Base-by-base conservation (phyloP, 306 rosid species). In the Cucurbita argyrosperma region DNA sequence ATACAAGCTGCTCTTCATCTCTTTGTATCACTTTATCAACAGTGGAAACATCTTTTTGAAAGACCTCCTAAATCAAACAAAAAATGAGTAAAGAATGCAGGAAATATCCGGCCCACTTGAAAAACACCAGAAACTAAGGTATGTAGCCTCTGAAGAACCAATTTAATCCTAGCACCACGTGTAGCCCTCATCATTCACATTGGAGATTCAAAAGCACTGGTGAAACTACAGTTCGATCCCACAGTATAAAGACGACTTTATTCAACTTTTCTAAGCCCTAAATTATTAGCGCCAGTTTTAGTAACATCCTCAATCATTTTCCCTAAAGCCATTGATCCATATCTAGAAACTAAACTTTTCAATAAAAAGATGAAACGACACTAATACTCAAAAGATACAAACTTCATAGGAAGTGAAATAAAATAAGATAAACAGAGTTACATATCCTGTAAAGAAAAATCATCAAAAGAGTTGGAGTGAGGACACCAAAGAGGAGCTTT, bases 41-140 rank as follows among this genome's bases (percentile, higher is more conserved):
- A 64, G 76, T 42, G 80, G 50, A 79, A 51, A 71, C 52, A 72
- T 86, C 86, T 60, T 78, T 72, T 81, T 68, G 84, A 78, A 74
- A 59, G 55, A 80, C 76, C 67, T 85, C 87, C 81, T 82, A 72
- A 79, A 62, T 55, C 65, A 83, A 72, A 23, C 51, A 76, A 58
- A 74, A 61, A 80, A 74, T n/a, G 78, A 50, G 64, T 23, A 9
- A 57, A 45, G 64, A 75, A 52, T 52, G 49, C 39, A 76, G 12
- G 45, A 51, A 35, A 21, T 51, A 51, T n/a, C 13, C 2, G 11
- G 14, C 10, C 47, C 65, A 71, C 64, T 55, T 54, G 55, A 65
- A 63, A 49, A 62, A 30, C 64, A 76, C 49, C 5, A 50, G 37
- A 19, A 37, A 55, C 49, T 10, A n/a, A 40, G 16, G 50, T n/a